These are phyloP conservation scores for Ustilago xerochloae DNA, from an alignment of 1,284 basidiomycete species.

Conservation along the genomic window DNA sequence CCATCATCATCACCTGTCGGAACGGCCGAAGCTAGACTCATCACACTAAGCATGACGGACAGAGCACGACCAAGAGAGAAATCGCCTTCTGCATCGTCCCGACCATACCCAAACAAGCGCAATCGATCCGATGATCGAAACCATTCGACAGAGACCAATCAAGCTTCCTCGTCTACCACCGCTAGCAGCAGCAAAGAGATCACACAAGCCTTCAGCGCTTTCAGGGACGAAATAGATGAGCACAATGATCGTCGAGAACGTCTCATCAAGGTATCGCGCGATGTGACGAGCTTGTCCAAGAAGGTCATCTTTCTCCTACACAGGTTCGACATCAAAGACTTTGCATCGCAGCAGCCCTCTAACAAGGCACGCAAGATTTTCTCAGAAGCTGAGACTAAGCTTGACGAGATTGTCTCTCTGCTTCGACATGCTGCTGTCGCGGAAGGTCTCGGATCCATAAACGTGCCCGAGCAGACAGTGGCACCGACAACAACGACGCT, in stretches of 20 bases:
- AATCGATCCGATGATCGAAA: slow-evolving; percentile 13
- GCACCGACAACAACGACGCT: slow-evolving; percentile 1
- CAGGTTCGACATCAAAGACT: slow-evolving; percentile 70
- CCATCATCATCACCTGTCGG: neutral
- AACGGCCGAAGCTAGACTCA: neutral
- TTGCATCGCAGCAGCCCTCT: slow-evolving; percentile 12
- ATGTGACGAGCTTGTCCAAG: slow-evolving; percentile 92
- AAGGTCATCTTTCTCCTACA: slow-evolving; percentile 94
- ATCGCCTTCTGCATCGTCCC: slow-evolving; percentile 15
- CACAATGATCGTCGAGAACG: slow-evolving; percentile 73
- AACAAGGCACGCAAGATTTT: slow-evolving; percentile 69
- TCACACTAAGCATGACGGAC: slow-evolving; percentile 4
- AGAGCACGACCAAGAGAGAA: neutral
- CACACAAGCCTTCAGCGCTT: slow-evolving; percentile 40
- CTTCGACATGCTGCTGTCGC: slow-evolving; percentile 74
- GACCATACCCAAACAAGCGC: slow-evolving; percentile 25
- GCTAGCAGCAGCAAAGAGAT: slow-evolving; percentile 3
- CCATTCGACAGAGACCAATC: neutral
- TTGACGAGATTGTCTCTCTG: slow-evolving; percentile 77
- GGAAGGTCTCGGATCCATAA: slow-evolving; percentile 40
- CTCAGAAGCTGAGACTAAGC: slow-evolving; percentile 75
- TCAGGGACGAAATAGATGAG: slow-evolving; percentile 62
- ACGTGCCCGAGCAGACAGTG: neutral
- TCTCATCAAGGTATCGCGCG: slow-evolving; percentile 81
- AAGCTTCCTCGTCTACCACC: neutral